These are phyloP conservation scores for Sclerotinia borealis DNA, from an alignment of 2,329 filamentous ascomycete genomes.

Conservation along the genomic window DNA sequence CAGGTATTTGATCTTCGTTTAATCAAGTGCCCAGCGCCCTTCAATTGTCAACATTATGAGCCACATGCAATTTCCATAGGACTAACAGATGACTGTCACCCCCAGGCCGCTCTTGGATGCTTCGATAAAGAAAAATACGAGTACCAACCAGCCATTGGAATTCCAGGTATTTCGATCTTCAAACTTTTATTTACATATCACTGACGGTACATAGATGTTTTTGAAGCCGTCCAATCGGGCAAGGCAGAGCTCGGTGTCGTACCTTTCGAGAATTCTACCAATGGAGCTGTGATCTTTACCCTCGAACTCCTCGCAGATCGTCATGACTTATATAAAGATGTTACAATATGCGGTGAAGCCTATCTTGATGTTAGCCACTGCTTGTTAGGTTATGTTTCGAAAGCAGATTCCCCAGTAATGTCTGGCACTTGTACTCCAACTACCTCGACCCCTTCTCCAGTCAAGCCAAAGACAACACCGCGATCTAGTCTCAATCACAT, in stretches of 20 bases:
- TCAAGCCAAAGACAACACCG: constrained; percentile 43
- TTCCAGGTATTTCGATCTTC: constrained; percentile 18
- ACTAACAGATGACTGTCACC: constrained; percentile 28
- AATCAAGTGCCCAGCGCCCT: constrained; percentile 12
- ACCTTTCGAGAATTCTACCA: constrained; percentile 93
- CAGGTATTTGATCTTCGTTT: constrained; percentile 44
- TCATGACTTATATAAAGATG: constrained; percentile 53
- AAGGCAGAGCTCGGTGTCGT: constrained; percentile 69
- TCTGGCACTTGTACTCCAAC: constrained; percentile 48
- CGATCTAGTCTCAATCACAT: constrained; percentile 53
- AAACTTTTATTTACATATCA: not conserved
- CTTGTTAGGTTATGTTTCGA: constrained; percentile 53
- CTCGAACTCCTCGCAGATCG: constrained; percentile 83
- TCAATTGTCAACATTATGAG: constrained; percentile 12
- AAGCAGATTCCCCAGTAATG: constrained; percentile 27
- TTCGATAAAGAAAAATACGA: constrained; percentile 35
- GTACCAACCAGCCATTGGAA: constrained; percentile 14
- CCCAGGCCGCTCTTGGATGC: constrained; percentile 47
- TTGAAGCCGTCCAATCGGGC: constrained; percentile 66
- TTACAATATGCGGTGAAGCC: constrained; percentile 74
- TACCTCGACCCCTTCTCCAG: constrained; percentile 38
- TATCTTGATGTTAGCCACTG: constrained; percentile 88
- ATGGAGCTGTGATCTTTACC: constrained; percentile 85
- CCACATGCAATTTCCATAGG: constrained; percentile 12
- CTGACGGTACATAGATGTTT: constrained; percentile 59